Evolutionary conservation across 352 stramenopile genomes (phyloP), one percentile per base, ranked within the genome.

Genomic region (Blastocystis sp.): DNA sequence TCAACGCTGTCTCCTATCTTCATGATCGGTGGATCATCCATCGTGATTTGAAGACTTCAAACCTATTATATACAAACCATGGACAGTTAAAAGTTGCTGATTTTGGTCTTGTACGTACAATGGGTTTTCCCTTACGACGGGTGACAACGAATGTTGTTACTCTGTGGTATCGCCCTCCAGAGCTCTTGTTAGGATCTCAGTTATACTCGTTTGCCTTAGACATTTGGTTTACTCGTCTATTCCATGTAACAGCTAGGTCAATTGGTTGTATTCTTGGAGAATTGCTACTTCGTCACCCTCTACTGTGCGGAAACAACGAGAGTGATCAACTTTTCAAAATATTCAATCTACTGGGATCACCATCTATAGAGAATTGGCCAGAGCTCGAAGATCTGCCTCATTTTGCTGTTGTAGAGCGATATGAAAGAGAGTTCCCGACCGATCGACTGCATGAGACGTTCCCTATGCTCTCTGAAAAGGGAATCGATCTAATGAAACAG

Each of bases 321-420:
- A 88, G 76, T n/a, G 77, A 88, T 29, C 77, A 88, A 43, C 77
- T 88, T 1, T 15, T 88, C 15, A 88, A 88, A 43, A 88, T 88
- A 37, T 88, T 88, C 66, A 45, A 63, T 55, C n/a, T 88, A 7
- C 63, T 88, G 62, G 77, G 77, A 20, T 88, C 47, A 61, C 77
- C 77, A 20, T 26, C 26, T n/a, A 39, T 63, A 11, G 11, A 43
- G 26, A 61, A 88, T 43, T 88, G 77, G 62, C 77, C 59, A 37
- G 62, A 76, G 53, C 11, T 88, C 0, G 26, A 88, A 39, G 20
- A 26, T 3, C 45, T 64, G 29, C 77, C 77, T 5, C 53, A 79
- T 39, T 88, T 62, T 45, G n/a, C 26, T 11, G 23, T 61, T 15
- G 55, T 79, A 29, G 18, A 79, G 53, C 55, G 53, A 45, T 88